Evolutionary conservation across 2,329 filamentous ascomycete genomes (phyloP), one percentile per base, ranked within the genome.

Genomic region (Botrytis byssoidea): DNA sequence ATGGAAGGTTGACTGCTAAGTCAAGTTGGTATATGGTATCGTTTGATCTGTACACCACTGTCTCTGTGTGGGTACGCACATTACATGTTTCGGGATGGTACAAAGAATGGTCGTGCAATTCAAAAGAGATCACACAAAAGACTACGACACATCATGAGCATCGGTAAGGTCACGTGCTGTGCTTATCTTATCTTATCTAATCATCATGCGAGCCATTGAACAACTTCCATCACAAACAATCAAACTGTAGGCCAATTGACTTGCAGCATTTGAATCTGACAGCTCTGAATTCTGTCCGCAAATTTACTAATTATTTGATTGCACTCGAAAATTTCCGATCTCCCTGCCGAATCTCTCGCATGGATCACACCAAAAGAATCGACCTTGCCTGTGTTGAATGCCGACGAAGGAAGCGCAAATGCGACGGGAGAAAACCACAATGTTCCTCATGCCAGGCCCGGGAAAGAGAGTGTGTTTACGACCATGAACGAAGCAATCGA

Each of bases 321-420:
- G 4, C 35, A 42, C 16, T n/a, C n/a, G 12, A 9, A 5, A 42
- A 4, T n/a, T 40, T 3, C 60, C 18, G 60, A n/a, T 40, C 22
- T 8, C 14, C 20, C 32, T 18, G 32, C 25, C 4, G n/a, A 42
- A 42, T 6, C 22, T n/a, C 22, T 42, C 37, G 12, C 22, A 63
- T 63, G 60, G 60, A 63, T n/a, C 22, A 14, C 60, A n/a, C 22
- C 14, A 40, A 40, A 42, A 42, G 60, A 63, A 42, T 63, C 22
- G 60, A 63, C 22, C 60, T 63, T 63, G 60, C 60, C 12, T 63
- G 60, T 63, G 60, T 16, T 63, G 35, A 63, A 63, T 63, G 60
- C 35, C 60, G 60, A 25, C 35, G 22, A 18, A 40, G 60, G 60
- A 63, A 63, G 60, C 60, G 60, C 60, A n/a, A 63, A 63, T 63